Conservation (phyloP, 257 asterid genomes). For the Leptodermis oblonga region DNA sequence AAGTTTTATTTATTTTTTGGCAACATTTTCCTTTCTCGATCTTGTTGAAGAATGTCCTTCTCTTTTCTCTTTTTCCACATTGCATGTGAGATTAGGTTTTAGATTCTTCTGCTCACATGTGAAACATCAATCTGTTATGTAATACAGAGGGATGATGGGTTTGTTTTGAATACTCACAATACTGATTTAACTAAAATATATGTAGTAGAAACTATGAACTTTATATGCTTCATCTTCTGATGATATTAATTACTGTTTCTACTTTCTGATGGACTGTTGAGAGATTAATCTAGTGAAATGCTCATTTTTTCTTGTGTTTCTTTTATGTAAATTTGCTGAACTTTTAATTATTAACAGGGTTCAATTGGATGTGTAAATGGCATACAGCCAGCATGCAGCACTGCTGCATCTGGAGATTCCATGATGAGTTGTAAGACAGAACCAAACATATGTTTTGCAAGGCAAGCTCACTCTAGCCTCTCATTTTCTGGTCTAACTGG, state of each 20-base stretch:
- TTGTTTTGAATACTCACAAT: neutral
- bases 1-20: neutral
- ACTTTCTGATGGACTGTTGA: neutral
- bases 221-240: neutral
- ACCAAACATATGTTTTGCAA: conserved; percentile 50
- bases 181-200: neutral
- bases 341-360: conserved; percentile 33
- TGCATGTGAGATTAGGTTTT: neutral
- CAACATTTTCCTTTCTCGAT: neutral
- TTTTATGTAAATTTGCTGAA: neutral
- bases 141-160: neutral
- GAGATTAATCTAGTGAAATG: neutral
- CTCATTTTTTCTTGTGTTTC: neutral
- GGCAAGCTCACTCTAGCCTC: conserved; percentile 50
- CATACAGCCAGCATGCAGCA: conserved; percentile 71
- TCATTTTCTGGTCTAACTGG: conserved; percentile 72
- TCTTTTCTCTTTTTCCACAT: neutral
- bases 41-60: neutral
- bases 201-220: neutral
- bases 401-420: conserved; percentile 78
- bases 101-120: neutral
- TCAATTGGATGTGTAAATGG: conserved; percentile 39
- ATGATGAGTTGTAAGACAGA: conserved; percentile 76
- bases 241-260: neutral
- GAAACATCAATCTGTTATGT: neutral